A percentile compares a stretch with the other conserved stretches of the same genome.
These are phyloP conservation scores for Hansfordia pulvinata DNA, from an alignment of 2,329 filamentous ascomycete species.

Conservation along the genomic window DNA sequence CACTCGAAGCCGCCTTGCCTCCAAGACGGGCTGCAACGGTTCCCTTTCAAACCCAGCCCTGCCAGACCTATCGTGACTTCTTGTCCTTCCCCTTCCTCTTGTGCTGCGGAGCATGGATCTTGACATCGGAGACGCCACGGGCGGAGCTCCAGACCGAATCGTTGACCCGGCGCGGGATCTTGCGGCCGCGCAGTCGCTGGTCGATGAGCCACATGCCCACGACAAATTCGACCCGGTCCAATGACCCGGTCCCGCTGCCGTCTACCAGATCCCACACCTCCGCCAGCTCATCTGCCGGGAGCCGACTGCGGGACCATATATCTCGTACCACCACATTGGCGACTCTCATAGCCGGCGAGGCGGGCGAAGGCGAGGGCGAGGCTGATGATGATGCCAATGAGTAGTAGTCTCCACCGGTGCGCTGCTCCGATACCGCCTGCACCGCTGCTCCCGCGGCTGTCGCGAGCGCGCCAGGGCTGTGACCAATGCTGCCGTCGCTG, in stretches of 20 bases:
- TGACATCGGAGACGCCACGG: too few relatives aligned
- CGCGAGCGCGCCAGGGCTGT: neutral
- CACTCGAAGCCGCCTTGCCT: too few relatives aligned
- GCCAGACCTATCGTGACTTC: too few relatives aligned
- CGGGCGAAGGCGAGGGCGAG: too few relatives aligned
- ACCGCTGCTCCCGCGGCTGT: neutral
- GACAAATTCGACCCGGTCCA: slow-evolving; percentile 61
- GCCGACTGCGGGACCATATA: slow-evolving; percentile 59
- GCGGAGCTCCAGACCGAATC: slow-evolving; percentile 68
- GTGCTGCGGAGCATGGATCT: too few relatives aligned
- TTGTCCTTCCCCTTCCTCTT: too few relatives aligned
- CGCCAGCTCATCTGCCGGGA: slow-evolving; percentile 54
- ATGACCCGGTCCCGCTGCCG: slow-evolving; percentile 33
- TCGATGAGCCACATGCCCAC: slow-evolving; percentile 76
- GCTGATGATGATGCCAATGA: too few relatives aligned
- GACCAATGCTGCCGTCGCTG: slow-evolving; percentile 1
- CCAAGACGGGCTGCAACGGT: too few relatives aligned
- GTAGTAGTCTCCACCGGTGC: slow-evolving; percentile 10
- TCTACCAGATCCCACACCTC: slow-evolving; percentile 71
- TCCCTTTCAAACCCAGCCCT: too few relatives aligned
- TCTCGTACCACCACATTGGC: slow-evolving; percentile 57
- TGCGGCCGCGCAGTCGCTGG: slow-evolving; percentile 65
- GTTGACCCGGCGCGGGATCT: slow-evolving; percentile 57
- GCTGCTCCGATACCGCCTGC: slow-evolving; percentile 5
- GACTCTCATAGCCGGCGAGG: slow-evolving; percentile 44